phyloP scores from a whole-genome alignment of 208 protist genomes.

The Jaenimonas drosophilae region DNA sequence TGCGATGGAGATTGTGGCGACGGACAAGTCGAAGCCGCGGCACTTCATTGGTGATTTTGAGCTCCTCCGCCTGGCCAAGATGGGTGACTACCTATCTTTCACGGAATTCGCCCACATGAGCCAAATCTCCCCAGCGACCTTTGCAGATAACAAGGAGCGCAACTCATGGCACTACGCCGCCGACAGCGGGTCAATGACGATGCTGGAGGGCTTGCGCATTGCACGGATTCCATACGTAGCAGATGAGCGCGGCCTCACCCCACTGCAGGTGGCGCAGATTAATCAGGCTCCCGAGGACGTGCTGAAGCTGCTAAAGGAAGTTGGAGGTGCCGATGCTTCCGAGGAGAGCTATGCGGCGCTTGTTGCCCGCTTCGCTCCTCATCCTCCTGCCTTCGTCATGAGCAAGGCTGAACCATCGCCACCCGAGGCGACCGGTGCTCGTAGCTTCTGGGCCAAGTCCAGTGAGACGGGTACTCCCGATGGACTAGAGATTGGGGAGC shows the following conservation, averaged over 20 bases:
- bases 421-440: conserved; percentile 1
- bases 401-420: conserved; percentile 40
- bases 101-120: conserved; percentile 26
- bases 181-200: conserved; percentile 37
- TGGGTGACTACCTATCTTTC: conserved; percentile 62
- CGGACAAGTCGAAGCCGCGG: conserved; percentile 12
- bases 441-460: conserved; percentile 26
- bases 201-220: conserved; percentile 33
- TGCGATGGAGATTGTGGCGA: conserved; percentile 19
- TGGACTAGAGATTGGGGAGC: too few species aligned
- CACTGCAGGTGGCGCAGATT: conserved; percentile 68
- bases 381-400: conserved; percentile 66
- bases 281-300: conserved; percentile 12
- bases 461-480: too few species aligned
- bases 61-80: conserved; percentile 71
- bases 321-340: conserved; percentile 13
- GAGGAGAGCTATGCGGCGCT: conserved; percentile 28
- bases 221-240: conserved; percentile 36
- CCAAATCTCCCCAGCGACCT: conserved; percentile 20
- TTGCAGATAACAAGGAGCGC: conserved; percentile 61
- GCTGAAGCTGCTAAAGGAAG: conserved; percentile 15
- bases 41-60: conserved; percentile 72
- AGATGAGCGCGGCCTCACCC: conserved; percentile 61
- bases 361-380: conserved; percentile 26
- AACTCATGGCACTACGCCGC: conserved; percentile 81